A percentile compares a stretch with the other conserved stretches of the same genome.
Conservation (phyloP, 768 basidiomycete genomes). For the Candolleomyces efflorescens region DNA sequence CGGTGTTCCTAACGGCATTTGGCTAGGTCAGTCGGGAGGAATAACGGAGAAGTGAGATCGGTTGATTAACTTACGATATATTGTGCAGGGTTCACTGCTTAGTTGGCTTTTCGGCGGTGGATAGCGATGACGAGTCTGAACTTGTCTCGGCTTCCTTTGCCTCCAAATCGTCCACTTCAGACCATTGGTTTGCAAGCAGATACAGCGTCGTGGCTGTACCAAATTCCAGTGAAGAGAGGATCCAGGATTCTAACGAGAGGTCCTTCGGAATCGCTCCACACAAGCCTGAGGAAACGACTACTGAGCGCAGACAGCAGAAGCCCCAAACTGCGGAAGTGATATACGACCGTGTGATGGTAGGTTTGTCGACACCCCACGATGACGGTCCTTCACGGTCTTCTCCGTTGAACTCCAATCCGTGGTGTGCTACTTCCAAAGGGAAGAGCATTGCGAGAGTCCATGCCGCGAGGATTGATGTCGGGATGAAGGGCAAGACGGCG, state of each 20-base stretch:
- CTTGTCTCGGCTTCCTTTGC: not conserved
- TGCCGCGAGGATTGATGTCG: not conserved
- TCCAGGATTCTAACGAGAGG: not conserved
- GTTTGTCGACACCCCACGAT: not conserved
- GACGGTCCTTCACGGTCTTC: not conserved
- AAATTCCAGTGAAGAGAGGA: not conserved
- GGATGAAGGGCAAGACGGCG: not conserved
- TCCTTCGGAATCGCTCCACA: not conserved
- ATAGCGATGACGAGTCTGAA: not conserved
- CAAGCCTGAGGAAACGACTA: not conserved
- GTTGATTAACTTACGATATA: no score
- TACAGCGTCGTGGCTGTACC: not conserved
- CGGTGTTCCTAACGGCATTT: no score
- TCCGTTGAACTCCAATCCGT: not conserved
- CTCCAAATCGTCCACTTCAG: no score
- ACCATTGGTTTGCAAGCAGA: not conserved
- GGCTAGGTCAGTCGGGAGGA: no score
- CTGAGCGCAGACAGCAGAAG: not conserved
- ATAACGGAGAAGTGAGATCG: no score
- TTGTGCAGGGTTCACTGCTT: no score
- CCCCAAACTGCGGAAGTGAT: not conserved
- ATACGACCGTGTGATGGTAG: not conserved
- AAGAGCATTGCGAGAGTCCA: constrained; percentile 3
- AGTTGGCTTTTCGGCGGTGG: no score
- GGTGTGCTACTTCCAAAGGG: not conserved